Conservation (phyloP, 345 rosid species). For the Clausena lansium region DNA sequence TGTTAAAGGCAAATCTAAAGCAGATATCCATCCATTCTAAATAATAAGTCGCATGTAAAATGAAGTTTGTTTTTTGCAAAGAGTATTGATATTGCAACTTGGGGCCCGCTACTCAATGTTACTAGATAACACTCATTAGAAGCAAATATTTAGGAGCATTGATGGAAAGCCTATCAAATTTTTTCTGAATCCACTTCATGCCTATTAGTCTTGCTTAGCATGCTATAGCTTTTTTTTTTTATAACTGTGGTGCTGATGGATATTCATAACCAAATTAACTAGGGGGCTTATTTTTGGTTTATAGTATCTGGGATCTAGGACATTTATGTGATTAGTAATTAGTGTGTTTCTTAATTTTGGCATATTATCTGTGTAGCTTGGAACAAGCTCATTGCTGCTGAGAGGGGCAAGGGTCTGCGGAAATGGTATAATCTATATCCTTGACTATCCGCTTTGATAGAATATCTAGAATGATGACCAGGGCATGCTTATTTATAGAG, state of each 20-base stretch:
- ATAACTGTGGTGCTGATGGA: neutral
- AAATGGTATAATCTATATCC: constrained; percentile 57
- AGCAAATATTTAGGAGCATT: neutral
- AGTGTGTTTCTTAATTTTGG: neutral
- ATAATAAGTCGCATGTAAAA: neutral
- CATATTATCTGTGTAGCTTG: constrained; percentile 52
- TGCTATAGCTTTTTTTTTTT: neutral
- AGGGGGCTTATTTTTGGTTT: neutral
- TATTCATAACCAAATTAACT: neutral
- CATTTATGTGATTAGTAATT: neutral
- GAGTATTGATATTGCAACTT: neutral
- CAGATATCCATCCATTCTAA: neutral
- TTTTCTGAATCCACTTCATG: neutral
- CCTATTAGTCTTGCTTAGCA: neutral
- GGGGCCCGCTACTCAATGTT: neutral
- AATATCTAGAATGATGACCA: neutral
- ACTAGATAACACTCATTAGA: neutral
- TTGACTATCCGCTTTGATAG: neutral
- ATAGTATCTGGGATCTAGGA: neutral
- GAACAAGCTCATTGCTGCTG: constrained; percentile 81
- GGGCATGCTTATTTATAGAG: neutral
- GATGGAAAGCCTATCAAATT: neutral
- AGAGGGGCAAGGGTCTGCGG: constrained; percentile 73
- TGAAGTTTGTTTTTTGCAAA: neutral
- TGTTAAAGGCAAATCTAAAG: neutral